Evolutionary conservation across 108 stramenopile species (phyloP), one percentile per base, ranked within the genome.

Genomic region (Conticribra weissflogii): DNA sequence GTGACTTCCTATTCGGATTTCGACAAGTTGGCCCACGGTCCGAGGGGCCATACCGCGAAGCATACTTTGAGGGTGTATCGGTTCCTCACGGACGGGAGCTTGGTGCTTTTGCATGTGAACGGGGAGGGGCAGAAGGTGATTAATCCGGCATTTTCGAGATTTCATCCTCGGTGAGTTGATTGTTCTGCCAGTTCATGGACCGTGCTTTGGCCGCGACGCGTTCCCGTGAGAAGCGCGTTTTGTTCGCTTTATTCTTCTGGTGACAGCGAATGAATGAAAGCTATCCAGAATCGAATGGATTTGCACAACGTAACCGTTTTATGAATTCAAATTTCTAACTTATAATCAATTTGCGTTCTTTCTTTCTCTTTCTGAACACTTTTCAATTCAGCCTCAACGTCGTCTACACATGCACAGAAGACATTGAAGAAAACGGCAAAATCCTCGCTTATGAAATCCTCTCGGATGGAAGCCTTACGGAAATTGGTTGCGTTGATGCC

Each of bases 351-450:
- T 5, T 27, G 28, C 3, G 27, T 52, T 33, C 30, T 22, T 33
- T 55, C 21, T 63, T 32, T 23, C 41, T 46, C 8, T 63, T 21
- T 5, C 41, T 21, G 14, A 14, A 5, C 3, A 36, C 3, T 54
- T 25, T 3, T 46, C 30, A 33, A 21, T 32, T 15, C 25, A 81
- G 76, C 34, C 63, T 84, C 3, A 97, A 97, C 63, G 91, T 97
- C n/a, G 87, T 97, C 25, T 96, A 96, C 78, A 92, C 94, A 17
- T 98, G 97, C 83, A 97, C 96, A 5, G 97, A 98, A 85, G 86
- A 96, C 69, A 92, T 94, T 68, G 82, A 84, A 36, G 76, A 95
- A 44, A 94, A 98, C 76, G 96, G 96, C 45, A 58, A 82, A 48
- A 92, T 97, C 41, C 72, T 93, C 71, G 87, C 93, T 53, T 89